Base-by-base conservation (phyloP, 2,329 filamentous ascomycete species). In the Claviceps quebecensis region DNA sequence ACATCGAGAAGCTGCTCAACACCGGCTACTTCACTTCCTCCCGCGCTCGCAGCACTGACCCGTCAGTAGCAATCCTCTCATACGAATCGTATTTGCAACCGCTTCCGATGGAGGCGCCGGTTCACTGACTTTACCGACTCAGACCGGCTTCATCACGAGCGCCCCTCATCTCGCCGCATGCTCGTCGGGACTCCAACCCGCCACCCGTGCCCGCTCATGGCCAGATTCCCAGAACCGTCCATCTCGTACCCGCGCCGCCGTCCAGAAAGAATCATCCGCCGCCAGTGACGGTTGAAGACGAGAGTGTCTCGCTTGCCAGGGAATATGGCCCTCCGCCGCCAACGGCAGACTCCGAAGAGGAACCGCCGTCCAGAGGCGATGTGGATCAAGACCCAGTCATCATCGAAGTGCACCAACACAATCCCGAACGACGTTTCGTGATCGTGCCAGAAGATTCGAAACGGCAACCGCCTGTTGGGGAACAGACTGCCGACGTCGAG, bases 301-400 rank as follows among this genome's bases (percentile, higher is more conserved):
- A 87, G 63, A 68, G 63, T 16, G 73, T 70, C 14, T 78, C 84
- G 7, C 65, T 87, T 39, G 76, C 75, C 5, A 79, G 74, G 61
- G 85, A 89, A 61, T 66, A 77, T 58, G 71, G 72, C 26, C 65
- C 66, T 29, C 48, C 50, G 11, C 54, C 64, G 39, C 57, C 57
- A 48, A 63, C 57, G 44, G 59, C 56, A 17, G 39, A 53, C 11
- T 56, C 54, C 50, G 72, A 69, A 52, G 81, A 83, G 56, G 78
- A 83, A 53, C 73, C 77, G 29, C 72, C 73, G 48, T 74, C 75
- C 52, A 77, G 77, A 52, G 86, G 86, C 40, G 75, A 77, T 5
- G 66, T 83, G 53, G 83, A 89, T 49, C 86, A 90, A 60, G 68
- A 81, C 26, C 81, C 80, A 13, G 71, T 89, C 47, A 70, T 90